These are phyloP conservation scores for Fusarium decemcellulare DNA, from an alignment of 2,329 filamentous ascomycete species.

Conservation along the genomic window DNA sequence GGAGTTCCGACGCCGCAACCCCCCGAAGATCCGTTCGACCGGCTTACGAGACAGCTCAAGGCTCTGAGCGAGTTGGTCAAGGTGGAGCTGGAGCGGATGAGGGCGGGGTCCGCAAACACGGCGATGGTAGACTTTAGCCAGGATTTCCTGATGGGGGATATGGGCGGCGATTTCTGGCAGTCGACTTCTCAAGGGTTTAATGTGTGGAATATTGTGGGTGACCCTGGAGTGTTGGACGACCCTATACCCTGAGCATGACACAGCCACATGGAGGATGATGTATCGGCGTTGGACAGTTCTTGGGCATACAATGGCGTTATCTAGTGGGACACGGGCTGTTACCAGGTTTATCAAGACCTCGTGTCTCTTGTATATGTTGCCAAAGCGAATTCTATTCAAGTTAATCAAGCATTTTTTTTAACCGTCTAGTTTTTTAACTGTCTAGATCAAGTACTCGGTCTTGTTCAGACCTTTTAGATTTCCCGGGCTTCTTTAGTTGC, in stretches of 20 bases:
- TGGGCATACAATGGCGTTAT: neutral
- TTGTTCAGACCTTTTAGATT: neutral
- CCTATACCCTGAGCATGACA: constrained; percentile 11
- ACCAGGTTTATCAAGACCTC: neutral
- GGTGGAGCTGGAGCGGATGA: constrained; percentile 48
- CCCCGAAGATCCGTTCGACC: constrained; percentile 51
- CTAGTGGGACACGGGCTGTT: neutral
- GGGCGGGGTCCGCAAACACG: constrained; percentile 38
- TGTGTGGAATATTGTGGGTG: constrained; percentile 48
- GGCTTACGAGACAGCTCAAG: constrained; percentile 50
- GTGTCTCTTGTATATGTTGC: neutral
- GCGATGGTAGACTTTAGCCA: constrained; percentile 38
- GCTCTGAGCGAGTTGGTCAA: constrained; percentile 50
- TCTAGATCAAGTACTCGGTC: constrained; percentile 5
- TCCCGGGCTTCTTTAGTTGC: constrained; percentile 3
- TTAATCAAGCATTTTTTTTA: constrained; percentile 14
- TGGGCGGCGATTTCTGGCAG: constrained; percentile 47
- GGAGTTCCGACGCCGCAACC: constrained; percentile 23
- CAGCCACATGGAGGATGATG: neutral
- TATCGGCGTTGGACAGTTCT: neutral
- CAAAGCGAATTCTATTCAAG: constrained; percentile 12
- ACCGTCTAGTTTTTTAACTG: constrained; percentile 5
- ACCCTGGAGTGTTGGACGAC: constrained; percentile 43
- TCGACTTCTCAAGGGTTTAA: constrained; percentile 40
- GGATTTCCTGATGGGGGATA: constrained; percentile 41